Percentiles rank a stretch among this genome's conserved stretches.
phyloP scores from a whole-genome alignment of 1,139 yeast genomes.

The Saccharomyces hybrid region DNA sequence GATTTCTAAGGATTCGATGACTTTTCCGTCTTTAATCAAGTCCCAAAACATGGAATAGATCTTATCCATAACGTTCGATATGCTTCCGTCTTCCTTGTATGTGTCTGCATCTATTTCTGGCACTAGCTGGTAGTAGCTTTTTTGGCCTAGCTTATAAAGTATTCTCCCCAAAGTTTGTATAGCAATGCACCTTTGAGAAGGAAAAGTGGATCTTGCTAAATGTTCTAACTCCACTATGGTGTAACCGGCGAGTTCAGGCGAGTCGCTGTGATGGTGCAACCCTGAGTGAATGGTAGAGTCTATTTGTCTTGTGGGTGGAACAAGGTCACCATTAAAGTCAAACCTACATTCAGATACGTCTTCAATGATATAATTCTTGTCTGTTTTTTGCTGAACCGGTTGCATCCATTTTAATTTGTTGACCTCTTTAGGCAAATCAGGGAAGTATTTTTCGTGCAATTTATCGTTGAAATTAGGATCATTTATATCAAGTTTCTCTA shows the following conservation, averaged over 20 bases:
- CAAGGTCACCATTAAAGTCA: conserved; percentile 75
- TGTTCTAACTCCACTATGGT: conserved; percentile 78
- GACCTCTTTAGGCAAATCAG: conserved; percentile 79
- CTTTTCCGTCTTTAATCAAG: conserved; percentile 53
- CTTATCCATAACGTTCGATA: conserved; percentile 31
- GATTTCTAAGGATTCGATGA: conserved; percentile 64
- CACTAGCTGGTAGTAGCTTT: conserved; percentile 42
- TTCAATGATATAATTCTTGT: conserved; percentile 41
- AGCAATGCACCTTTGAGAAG: conserved; percentile 82
- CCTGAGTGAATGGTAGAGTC: conserved; percentile 55
- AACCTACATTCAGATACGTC: conserved; percentile 69
- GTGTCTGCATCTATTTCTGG: conserved; percentile 38
- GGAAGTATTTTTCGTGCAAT: conserved; percentile 78
- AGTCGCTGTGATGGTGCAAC: conserved; percentile 84
- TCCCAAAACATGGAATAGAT: conserved; percentile 59
- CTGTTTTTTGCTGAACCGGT: conserved; percentile 41
- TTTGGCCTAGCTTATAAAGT: conserved; percentile 68
- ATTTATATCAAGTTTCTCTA: conserved; percentile 45
- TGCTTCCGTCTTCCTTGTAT: conserved; percentile 37
- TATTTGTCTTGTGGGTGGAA: conserved; percentile 44
- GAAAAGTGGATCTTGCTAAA: conserved; percentile 66
- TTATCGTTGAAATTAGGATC: conserved; percentile 75
- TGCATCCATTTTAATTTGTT: conserved; percentile 89
- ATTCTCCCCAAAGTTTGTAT: conserved; percentile 83
- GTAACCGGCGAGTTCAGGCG: conserved; percentile 88